Conservation (phyloP, 202 grass and related monocot genomes). For the Saccharum hybrid region DNA sequence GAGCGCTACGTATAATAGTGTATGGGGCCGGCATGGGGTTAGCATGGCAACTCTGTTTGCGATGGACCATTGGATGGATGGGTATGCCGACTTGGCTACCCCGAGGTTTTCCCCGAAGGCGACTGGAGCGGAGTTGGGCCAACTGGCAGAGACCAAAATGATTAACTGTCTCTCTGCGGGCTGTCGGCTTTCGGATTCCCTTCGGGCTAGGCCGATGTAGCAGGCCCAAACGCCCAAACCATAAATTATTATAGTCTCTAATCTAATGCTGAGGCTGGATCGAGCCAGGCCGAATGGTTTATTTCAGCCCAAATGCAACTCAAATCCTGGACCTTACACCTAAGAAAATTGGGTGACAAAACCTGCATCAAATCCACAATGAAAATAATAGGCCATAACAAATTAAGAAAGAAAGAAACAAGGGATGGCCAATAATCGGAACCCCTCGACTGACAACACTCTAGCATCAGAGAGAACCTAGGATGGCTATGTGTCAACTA, state of each 20-base stretch:
- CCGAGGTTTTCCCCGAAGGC: neutral
- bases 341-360: too few species aligned
- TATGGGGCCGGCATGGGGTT: slow-evolving; percentile 39
- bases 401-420: too few species aligned
- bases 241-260: too few species aligned
- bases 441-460: too few species aligned
- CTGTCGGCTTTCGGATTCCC: neutral
- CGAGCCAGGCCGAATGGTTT: neutral
- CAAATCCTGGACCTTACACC: neutral
- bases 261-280: too few species aligned
- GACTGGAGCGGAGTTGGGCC: neutral
- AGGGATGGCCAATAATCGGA: too few species aligned
- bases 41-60: slow-evolving; percentile 5
- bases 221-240: too few species aligned
- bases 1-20: neutral
- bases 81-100: slow-evolving; percentile 32
- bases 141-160: neutral
- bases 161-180: too few species aligned
- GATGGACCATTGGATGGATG: neutral
- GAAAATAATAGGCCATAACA: too few species aligned
- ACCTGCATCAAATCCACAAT: too few species aligned
- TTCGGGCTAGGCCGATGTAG: neutral
- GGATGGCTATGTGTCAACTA: too few species aligned
- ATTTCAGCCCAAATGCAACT: neutral
- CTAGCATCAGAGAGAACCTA: too few species aligned